Percentiles rank a stretch among this genome's conserved stretches.
Evolutionary conservation across 164 flowering plant genomes (phyloP).

Genomic region (Magnolia officinalis): DNA sequence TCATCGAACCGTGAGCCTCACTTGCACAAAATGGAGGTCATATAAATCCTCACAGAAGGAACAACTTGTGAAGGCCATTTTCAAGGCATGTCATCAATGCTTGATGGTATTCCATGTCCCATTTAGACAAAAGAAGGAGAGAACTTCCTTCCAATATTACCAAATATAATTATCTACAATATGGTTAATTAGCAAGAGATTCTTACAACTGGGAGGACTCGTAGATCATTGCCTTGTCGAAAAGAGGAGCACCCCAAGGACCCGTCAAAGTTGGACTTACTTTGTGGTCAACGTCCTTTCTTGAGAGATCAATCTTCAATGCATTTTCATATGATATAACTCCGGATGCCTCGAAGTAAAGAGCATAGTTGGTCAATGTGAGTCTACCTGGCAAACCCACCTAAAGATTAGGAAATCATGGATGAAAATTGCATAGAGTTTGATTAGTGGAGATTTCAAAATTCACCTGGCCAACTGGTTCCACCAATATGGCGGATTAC

Average conservation of each 20-base stretch:
- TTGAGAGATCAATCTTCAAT: constrained; percentile 69
- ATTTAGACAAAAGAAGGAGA: background rate
- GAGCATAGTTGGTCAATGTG: constrained; percentile 79
- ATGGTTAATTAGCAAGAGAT: background rate
- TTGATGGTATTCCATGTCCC: background rate
- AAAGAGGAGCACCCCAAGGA: constrained; percentile 97
- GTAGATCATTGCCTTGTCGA: constrained; percentile 77
- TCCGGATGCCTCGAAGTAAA: constrained; percentile 88
- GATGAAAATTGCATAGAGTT: background rate
- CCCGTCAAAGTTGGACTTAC: constrained; percentile 75
- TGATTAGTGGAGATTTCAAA: background rate
- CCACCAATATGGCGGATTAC: constrained; percentile 87
- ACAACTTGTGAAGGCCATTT: background rate
- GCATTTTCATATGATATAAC: constrained; percentile 75
- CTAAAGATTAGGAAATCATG: background rate
- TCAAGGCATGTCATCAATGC: background rate
- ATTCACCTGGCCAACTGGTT: constrained; percentile 89
- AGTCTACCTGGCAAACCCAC: constrained; percentile 67
- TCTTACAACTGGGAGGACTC: constrained; percentile 79
- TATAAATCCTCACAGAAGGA: too few relatives aligned
- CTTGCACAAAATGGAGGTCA: too few relatives aligned
- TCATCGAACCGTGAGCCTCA: too few relatives aligned
- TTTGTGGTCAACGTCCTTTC: constrained; percentile 38
- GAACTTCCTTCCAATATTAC: background rate
- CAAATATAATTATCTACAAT: too few relatives aligned